Conservation (phyloP, 495 filamentous ascomycete species). For the Trichodelitschia bisporula region DNA sequence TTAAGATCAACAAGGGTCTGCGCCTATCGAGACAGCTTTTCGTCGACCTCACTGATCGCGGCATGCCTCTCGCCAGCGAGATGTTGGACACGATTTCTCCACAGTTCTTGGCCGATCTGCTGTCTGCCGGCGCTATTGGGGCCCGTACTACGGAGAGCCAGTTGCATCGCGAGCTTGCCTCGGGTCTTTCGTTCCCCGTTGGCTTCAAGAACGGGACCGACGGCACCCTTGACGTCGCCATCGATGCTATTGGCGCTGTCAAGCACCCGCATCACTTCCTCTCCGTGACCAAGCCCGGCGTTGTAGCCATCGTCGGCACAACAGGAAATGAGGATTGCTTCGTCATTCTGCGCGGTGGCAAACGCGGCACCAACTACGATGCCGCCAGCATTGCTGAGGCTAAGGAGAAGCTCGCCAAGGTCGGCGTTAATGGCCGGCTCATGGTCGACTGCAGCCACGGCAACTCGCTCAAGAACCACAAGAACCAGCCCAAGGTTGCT, state of each 20-base stretch:
- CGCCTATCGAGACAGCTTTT: conserved; percentile 73
- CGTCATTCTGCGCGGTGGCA: conserved; percentile 87
- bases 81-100: conserved; percentile 98
- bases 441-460: conserved; percentile 99
- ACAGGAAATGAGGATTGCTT: conserved; percentile 96
- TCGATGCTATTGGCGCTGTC: conserved; percentile 92
- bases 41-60: conserved; percentile 76
- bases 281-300: conserved; percentile 90
- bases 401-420: conserved; percentile 39
- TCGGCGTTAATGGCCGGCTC: conserved; percentile 43
- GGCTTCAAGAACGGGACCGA: conserved; percentile 99
- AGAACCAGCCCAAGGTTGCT: conserved; percentile 92
- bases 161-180: conserved; percentile 83
- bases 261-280: conserved; percentile 92
- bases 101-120: conserved; percentile 86
- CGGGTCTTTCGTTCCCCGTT: conserved; percentile 84
- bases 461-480: conserved; percentile 90
- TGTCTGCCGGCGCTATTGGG: conserved; percentile 81
- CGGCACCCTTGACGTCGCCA: conserved; percentile 65
- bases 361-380: conserved; percentile 85
- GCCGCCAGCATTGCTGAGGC: conserved; percentile 53
- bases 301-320: conserved; percentile 88
- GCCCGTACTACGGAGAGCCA: conserved; percentile 91
- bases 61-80: conserved; percentile 96
- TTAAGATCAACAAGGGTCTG: conserved; percentile 96